A percentile compares a stretch with the other conserved stretches of the same genome.
These are phyloP conservation scores for Lathyrus aphaca DNA, from an alignment of 306 rosid genomes.

Conservation along the genomic window DNA sequence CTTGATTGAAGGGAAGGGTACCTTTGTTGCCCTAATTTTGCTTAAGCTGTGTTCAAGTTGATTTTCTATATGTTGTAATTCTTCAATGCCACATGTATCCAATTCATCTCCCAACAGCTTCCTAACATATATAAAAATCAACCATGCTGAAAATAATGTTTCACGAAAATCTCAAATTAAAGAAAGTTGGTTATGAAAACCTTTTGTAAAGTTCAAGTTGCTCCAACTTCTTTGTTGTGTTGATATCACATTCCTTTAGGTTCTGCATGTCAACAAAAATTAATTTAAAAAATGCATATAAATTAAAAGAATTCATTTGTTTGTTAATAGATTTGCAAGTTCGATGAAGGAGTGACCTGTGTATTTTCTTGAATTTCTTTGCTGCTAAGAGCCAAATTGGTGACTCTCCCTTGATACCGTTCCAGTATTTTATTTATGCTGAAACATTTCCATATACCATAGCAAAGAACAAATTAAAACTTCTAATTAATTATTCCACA, in stretches of 20 bases:
- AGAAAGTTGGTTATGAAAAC: conserved; percentile 39
- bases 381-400: conserved; percentile 46
- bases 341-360: conserved; percentile 54
- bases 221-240: conserved; percentile 63
- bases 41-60: conserved; percentile 73
- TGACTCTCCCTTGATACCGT: conserved; percentile 68
- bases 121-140: conserved; percentile 46
- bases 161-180: not conserved
- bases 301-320: too few relatives aligned
- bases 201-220: conserved; percentile 64
- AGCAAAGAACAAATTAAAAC: not conserved
- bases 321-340: too few relatives aligned
- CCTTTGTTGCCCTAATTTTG: conserved; percentile 87
- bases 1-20: conserved; percentile 18
- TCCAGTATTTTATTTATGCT: conserved; percentile 76
- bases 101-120: conserved; percentile 75
- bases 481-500: too few relatives aligned
- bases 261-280: conserved; percentile 44
- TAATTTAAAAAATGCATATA: not conserved
- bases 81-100: conserved; percentile 65
- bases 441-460: conserved; percentile 48
- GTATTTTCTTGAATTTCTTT: conserved; percentile 46
- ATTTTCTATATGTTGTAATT: conserved; percentile 63
- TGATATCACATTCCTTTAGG: conserved; percentile 46
- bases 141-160: not conserved